Base-by-base conservation (phyloP, 78 protist genomes). In the Polysphondylium violaceum region DNA sequence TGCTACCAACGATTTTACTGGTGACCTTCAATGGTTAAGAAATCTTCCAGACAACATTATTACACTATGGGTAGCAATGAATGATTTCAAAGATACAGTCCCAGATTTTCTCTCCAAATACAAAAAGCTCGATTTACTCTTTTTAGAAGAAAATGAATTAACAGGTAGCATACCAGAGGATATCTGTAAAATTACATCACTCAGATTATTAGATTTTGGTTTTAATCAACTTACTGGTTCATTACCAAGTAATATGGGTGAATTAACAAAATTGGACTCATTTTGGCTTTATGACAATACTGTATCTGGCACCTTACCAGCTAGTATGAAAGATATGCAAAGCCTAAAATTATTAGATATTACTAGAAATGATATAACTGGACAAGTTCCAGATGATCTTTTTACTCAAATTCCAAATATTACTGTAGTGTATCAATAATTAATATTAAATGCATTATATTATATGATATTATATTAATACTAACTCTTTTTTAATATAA, bases 261-360 rank as follows among this genome's bases (percentile, higher is more conserved):
- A 83, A n/a, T 27, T 69, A 31, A 41, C 11, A 40, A 27, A 53
- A 25, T 59, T 83, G 23, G 53, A 58, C 23, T 41, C 36, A 50
- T 59, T 83, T n/a, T 83, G 91, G 91, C 44, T 74, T 41, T 83
- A 83, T 58, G 79, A 83, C 33, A 83, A 83, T 31, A 0, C 14
- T 23, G 41, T 83, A 14, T 16, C 8, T n/a, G 91, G 91, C 4
- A 31, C 17, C 0, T 23, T 83, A 25, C 91, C 91, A 51, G 4
- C 11, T 16, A 6, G 60, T 1, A 25, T 69, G 12, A 33, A 59
- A 4, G 23, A 44, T 59, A 50, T 83, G 51, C 2, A 63, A 55
- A 58, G 25, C 21, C 40, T 83, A 17, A 29, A 44, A 31, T 56
- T 69, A 59, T 41, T 83, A 6, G 91, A 83, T 27, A 53, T 83